phyloP scores from a whole-genome alignment of 75 land plant genomes.

The Cupressus sempervirens region DNA sequence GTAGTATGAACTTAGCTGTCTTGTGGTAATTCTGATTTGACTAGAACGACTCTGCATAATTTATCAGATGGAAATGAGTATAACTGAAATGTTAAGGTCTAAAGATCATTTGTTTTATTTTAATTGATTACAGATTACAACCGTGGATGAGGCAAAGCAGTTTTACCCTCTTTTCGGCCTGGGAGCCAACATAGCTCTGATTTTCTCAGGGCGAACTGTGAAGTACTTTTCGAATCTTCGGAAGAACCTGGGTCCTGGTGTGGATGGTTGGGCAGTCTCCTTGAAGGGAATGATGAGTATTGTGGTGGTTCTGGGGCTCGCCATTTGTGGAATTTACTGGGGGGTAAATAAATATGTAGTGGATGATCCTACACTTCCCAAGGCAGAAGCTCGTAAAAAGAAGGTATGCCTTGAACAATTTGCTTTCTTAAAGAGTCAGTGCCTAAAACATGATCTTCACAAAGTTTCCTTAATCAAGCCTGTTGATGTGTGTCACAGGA shows the following conservation, averaged over 20 bases:
- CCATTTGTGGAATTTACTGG: slow-evolving; percentile 79
- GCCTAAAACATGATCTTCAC: not conserved
- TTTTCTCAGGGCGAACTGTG: slow-evolving; percentile 97
- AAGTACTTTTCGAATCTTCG: slow-evolving; percentile 95
- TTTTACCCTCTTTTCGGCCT: slow-evolving; percentile 97
- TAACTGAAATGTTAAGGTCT: slow-evolving; percentile 1
- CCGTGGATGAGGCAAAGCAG: slow-evolving; percentile 93
- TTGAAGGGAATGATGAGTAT: slow-evolving; percentile 97
- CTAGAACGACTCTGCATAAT: not conserved
- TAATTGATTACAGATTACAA: slow-evolving; percentile 75
- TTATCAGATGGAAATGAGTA: not conserved
- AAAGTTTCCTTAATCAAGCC: not conserved
- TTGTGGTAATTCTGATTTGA: not conserved
- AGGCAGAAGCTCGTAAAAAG: slow-evolving; percentile 58
- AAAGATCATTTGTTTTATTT: not conserved
- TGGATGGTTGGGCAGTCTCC: slow-evolving; percentile 97
- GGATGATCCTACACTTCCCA: slow-evolving; percentile 61
- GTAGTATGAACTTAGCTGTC: not conserved
- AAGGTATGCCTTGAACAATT: slow-evolving; percentile 45
- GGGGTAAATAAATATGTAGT: slow-evolving; percentile 74
- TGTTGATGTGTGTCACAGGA: slow-evolving; percentile 34
- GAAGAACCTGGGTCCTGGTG: slow-evolving; percentile 79
- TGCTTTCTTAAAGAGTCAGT: not conserved
- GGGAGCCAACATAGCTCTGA: slow-evolving; percentile 94
- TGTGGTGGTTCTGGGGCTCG: slow-evolving; percentile 79